Evolutionary conservation across 768 basidiomycete species (phyloP), one percentile per base, ranked within the genome.

Genomic region (Lyophyllum atratum): DNA sequence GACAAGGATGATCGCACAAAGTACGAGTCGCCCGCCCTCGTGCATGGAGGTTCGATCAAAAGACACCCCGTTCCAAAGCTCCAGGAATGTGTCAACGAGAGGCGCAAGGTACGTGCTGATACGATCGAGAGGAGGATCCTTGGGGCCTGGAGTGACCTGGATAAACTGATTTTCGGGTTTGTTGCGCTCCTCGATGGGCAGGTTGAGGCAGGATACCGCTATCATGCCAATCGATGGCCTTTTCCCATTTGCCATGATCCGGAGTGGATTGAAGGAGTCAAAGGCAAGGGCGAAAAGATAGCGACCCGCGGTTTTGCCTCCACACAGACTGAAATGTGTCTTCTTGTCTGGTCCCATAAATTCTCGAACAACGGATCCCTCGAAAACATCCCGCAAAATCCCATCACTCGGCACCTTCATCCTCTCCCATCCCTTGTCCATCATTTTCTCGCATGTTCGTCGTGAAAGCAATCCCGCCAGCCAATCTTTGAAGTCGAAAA

Each of bases 141-240:
- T 31, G 29, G 73, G 74, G 0, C 74, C 73, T 45, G 74, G 75
- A 22, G 76, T 68, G 2, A 17, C 64, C 70, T 29, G 64, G 9
- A 75, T 48, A 55, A 71, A 74, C 37, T 71, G 64, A 49, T 76
- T 72, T 59, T 76, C 73, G 0, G 62, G 48, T 19, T 67, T 62
- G 50, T 72, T 62, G 12, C 69, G 68, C 11, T 72, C 25, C 19
- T 60, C 52, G 3, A 61, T 59, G 4, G 76, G 76, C 3, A 77
- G 64, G 53, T 75, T 76, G 19, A 75, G 52, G 55, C 74, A 75
- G 9, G 66, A 62, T 40, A 77, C 53, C 28, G 70, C 70, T 15
- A 74, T 70, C 1, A 68, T 57, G 6, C 74, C 72, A 9, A 68
- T 54, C 6, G 71, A 76, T 31, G 29, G 6, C 29, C 4, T 50